Evolutionary conservation across 2,329 filamentous ascomycete genomes (phyloP).

Genomic region (Pseudogymnoascus sp.): DNA sequence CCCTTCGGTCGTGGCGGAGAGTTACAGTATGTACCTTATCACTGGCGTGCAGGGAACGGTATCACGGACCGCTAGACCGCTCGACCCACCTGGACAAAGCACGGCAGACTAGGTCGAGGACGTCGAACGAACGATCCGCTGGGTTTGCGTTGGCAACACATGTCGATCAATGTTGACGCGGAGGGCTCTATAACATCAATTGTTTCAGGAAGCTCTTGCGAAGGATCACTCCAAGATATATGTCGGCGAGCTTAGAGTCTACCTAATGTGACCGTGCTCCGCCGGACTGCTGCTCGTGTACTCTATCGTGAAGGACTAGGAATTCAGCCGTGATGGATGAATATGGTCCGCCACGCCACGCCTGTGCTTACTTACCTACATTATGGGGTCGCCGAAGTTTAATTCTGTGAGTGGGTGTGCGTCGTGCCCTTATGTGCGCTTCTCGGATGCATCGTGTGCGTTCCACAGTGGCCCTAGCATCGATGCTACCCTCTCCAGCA

Average conservation of each 20-base stretch:
- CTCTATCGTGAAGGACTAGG: background rate
- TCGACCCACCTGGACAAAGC: background rate
- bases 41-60: background rate
- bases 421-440: background rate
- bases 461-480: conserved; percentile 4
- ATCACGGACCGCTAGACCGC: conserved; percentile 2
- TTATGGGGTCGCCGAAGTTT: conserved; percentile 3
- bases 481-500: background rate
- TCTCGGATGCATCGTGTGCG: conserved; percentile 1
- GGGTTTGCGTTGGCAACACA: background rate
- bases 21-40: background rate
- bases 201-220: background rate
- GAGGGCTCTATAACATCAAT: background rate
- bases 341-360: background rate
- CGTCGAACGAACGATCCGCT: background rate
- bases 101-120: background rate
- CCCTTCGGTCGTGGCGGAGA: background rate
- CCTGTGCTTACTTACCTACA: background rate
- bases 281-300: background rate
- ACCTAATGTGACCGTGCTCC: background rate
- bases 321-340: conserved; percentile 5
- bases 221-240: background rate
- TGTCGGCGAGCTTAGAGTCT: conserved; percentile 2
- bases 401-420: background rate
- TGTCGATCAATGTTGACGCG: background rate